These are phyloP conservation scores for Simplicillium aogashimaense DNA, from an alignment of 2,329 filamentous ascomycete species.

Conservation along the genomic window DNA sequence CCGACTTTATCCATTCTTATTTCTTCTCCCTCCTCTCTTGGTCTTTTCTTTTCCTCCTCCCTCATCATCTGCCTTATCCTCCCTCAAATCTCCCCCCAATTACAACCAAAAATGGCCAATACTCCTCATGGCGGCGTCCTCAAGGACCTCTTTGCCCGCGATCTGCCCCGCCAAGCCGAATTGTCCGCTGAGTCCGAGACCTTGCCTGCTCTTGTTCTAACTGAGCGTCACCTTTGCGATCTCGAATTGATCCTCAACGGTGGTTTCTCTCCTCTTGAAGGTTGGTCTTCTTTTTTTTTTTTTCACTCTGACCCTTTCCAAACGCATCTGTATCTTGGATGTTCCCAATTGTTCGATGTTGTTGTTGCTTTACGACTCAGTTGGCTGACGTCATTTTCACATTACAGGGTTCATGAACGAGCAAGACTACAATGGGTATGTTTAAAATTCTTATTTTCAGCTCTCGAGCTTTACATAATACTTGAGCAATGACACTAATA, in stretches of 20 bases:
- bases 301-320: too few relatives aligned
- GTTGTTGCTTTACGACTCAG: background rate
- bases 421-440: slow-evolving; percentile 89
- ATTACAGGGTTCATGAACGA: slow-evolving; percentile 84
- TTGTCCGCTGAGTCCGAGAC: slow-evolving; percentile 76
- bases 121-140: slow-evolving; percentile 83
- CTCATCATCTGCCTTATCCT: slow-evolving; percentile 7
- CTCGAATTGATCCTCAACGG: slow-evolving; percentile 95
- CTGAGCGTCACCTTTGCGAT: slow-evolving; percentile 94
- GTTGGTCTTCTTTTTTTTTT: slow-evolving; percentile 37
- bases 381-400: background rate
- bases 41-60: slow-evolving; percentile 5
- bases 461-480: too few relatives aligned
- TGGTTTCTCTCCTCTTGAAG: slow-evolving; percentile 95
- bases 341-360: too few relatives aligned
- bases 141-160: slow-evolving; percentile 94
- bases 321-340: too few relatives aligned
- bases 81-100: slow-evolving; percentile 1
- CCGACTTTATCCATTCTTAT: background rate
- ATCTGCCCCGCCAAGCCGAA: slow-evolving; percentile 72
- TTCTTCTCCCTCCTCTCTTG: slow-evolving; percentile 1
- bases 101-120: slow-evolving; percentile 47
- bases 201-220: slow-evolving; percentile 74
- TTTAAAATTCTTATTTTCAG: slow-evolving; percentile 7
- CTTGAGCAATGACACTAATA: too few relatives aligned